phyloP scores from a whole-genome alignment of 2,329 filamentous ascomycete species.

The Cercospora beticola region DNA sequence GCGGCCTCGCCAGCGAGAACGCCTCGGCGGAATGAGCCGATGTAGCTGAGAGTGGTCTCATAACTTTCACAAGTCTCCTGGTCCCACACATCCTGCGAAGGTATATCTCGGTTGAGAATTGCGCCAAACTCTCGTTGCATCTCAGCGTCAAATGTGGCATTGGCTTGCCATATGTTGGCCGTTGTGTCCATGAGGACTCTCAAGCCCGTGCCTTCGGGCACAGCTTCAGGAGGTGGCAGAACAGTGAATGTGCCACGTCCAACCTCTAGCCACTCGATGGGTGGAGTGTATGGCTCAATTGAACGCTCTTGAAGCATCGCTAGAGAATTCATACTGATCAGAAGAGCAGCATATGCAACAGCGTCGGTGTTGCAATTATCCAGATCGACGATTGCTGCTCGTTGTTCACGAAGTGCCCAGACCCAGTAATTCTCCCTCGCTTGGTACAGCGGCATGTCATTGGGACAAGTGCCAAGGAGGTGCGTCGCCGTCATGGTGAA shows the following conservation, averaged over 20 bases:
- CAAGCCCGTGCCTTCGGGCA: conserved; percentile 27
- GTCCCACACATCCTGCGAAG: conserved; percentile 23
- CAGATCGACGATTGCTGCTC: conserved; percentile 30
- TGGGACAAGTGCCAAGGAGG: conserved; percentile 22
- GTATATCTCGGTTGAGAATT: conserved; percentile 28
- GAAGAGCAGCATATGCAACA: conserved; percentile 32
- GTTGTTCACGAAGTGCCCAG: conserved; percentile 33
- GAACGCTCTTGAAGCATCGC: conserved; percentile 33
- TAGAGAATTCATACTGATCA: conserved; percentile 35
- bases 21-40: conserved; percentile 31
- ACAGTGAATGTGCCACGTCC: conserved; percentile 32
- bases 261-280: conserved; percentile 38
- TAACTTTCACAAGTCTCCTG: conserved; percentile 31
- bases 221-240: conserved; percentile 27
- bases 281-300: conserved; percentile 33
- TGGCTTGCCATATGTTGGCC: conserved; percentile 27
- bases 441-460: conserved; percentile 23
- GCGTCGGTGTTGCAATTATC: conserved; percentile 33
- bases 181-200: conserved; percentile 30
- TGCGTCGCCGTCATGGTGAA: conserved; percentile 31
- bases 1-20: conserved; percentile 29
- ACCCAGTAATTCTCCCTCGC: conserved; percentile 30
- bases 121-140: conserved; percentile 28
- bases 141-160: conserved; percentile 23
- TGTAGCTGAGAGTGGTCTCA: conserved; percentile 34